Evolutionary conservation across 75 land plant species (phyloP), one percentile per base, ranked within the genome.

Genomic region (Pinus taeda): DNA sequence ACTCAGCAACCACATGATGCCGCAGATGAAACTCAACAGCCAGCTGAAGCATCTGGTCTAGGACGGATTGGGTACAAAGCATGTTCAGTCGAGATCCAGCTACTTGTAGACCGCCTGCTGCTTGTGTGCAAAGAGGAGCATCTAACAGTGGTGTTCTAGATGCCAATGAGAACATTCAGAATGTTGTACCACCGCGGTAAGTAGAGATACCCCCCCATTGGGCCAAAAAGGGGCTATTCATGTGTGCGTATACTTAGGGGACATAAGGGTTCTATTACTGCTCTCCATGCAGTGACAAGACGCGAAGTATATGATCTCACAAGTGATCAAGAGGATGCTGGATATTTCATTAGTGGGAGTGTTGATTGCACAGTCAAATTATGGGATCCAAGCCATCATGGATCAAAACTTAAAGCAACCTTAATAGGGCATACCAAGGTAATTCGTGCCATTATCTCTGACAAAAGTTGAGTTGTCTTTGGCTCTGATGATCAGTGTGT

Each of bases 21-120:
- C 4, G 57, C 78, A 15, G 82, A 83, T 85, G 88, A 79, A 42
- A 76, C 57, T 77, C 93, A 88, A 66, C 95, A 90, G 81, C 93
- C 98, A 77, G 83, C 92, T 71, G 98, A 93, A 78, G 95, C 92
- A 39, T 87, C 95, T 83, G 96, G 82, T 76, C 85, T 87, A 79
- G 95, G 98, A 57, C 89, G 99, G 63, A 97, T 75, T 97, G 99
- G 99, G 92, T 97, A 62, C 98, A 97, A 71, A 97, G 94, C 86
- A 95, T 97, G 98, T 95, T 97, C 73, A 95, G 93, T 77, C 84
- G 98, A 80, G 99, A 93, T 59, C 75, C 83, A 74, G 59, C 91
- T 63, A 64, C 85, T 71, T 80, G 85, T 78, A 17, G 83, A 49
- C 77, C 76, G 55, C 84, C 88, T 72, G 78, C 81, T 57, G 85